A percentile compares a stretch with the other conserved stretches of the same genome.
These are phyloP conservation scores for Barbarea vulgaris DNA, from an alignment of 345 rosid genomes.

Conservation along the genomic window DNA sequence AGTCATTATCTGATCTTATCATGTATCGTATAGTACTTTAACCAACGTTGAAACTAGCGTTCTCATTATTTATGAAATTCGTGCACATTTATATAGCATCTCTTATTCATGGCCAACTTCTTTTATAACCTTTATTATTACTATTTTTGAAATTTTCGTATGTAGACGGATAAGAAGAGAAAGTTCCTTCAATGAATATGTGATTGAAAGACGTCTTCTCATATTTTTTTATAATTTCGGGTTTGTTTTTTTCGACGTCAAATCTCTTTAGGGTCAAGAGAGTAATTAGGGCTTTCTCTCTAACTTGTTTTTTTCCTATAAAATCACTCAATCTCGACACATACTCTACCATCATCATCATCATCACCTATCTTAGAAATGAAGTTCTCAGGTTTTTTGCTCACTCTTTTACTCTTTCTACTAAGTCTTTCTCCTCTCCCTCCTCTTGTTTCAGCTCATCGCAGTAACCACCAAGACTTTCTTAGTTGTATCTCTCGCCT, in stretches of 20 bases:
- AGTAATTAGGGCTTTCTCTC: not conserved
- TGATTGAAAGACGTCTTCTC: not conserved
- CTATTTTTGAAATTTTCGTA: too few species aligned
- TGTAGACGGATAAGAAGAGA: too few species aligned
- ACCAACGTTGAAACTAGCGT: too few species aligned
- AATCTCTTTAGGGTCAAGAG: not conserved
- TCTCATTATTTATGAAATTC: too few species aligned
- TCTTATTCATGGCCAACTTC: too few species aligned
- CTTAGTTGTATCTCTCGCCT: constrained; percentile 28
- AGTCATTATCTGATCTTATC: too few species aligned
- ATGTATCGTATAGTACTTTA: too few species aligned
- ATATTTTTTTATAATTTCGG: not conserved
- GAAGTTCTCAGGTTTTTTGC: constrained; percentile 1
- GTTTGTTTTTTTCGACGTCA: not conserved
- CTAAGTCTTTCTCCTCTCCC: constrained; percentile 16
- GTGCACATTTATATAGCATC: too few species aligned
- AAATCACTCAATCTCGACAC: not conserved
- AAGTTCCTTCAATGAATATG: too few species aligned
- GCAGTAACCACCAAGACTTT: constrained; percentile 17
- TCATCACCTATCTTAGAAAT: not conserved
- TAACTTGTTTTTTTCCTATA: not conserved
- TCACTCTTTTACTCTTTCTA: constrained; percentile 15
- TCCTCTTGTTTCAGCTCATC: not conserved
- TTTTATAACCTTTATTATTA: too few species aligned
- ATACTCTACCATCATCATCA: not conserved